Evolutionary conservation across 2,329 filamentous ascomycete genomes (phyloP), one percentile per base, ranked within the genome.

Genomic region (Neurospora sp.): DNA sequence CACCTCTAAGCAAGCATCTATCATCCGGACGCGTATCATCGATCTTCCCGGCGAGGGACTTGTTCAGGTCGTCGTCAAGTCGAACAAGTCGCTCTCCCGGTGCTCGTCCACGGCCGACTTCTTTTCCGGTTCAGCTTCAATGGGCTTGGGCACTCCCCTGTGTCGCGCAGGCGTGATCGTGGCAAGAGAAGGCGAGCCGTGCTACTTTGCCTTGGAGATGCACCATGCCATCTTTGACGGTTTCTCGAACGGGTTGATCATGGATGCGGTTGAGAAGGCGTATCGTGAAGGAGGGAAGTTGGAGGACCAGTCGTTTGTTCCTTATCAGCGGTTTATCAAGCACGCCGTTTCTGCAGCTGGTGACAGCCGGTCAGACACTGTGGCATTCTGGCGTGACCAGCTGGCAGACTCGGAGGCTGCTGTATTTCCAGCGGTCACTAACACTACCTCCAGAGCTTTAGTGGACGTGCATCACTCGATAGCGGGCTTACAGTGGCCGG

Each of bases 201-300:
- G 68, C 4, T 67, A 58, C 2, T 71, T 71, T 43, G 38, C 70
- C 52, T 68, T 71, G 19, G 68, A 68, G 6, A 70, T 70, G 15
- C 70, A 71, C 13, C 70, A 71, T 28, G 68, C 70, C 7, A 52
- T 71, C 9, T 71, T 71, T n/a, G 70, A 71, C 42, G 70, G 70
- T 2, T 71, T 68, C 58, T 71, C 70, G 1, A 70, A 43, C 17
- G 3, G 0, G 17, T 43, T 43, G 40, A 43, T n/a, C 40, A 43
- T 43, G 40, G 40, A n/a, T 3, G 40, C 40, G 17, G 17, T 43
- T 2, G 40, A 43, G 40, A 43, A 43, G 40, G 40, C 17, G 8
- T 43, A 43, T 43, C 40, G 40, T 43, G 17, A n/a, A n/a, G 40
- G 40, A 10, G 17, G 40, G 40, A 43, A 43, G 40, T 43, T n/a